phyloP scores from a whole-genome alignment of 2,329 filamentous ascomycete genomes.

The Penicillium vulpinum region DNA sequence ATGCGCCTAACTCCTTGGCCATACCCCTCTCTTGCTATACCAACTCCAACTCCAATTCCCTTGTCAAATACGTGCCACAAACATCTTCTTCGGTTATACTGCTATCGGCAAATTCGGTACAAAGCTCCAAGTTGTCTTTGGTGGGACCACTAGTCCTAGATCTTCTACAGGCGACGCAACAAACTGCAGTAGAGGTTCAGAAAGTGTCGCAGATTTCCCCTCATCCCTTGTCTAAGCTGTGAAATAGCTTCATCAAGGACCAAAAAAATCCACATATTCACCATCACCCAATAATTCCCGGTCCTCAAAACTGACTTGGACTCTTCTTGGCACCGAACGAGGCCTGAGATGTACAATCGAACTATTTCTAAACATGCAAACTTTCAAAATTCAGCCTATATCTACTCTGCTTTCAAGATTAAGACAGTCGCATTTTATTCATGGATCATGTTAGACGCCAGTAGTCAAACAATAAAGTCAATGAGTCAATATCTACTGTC shows the following conservation, averaged over 20 bases:
- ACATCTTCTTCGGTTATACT: constrained; percentile 5
- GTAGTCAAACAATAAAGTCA: neutral
- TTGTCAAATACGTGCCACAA: neutral
- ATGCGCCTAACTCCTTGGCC: constrained; percentile 2
- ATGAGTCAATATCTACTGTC: neutral
- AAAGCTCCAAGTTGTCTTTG: neutral
- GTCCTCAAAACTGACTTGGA: neutral
- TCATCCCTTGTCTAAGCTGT: constrained; percentile 1
- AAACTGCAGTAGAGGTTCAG: neutral
- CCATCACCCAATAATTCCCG: neutral
- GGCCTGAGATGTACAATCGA: neutral
- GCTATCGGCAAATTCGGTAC: neutral
- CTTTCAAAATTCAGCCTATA: neutral
- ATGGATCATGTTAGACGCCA: neutral
- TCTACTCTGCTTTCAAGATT: neutral
- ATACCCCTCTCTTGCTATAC: constrained; percentile 8
- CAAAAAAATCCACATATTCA: neutral
- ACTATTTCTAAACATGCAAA: neutral
- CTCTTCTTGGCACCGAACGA: neutral
- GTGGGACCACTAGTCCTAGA: constrained; percentile 5
- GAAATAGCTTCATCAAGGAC: neutral
- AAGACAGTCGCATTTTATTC: neutral
- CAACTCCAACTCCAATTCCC: neutral
- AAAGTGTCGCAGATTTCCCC: neutral
- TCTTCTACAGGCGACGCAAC: neutral